Base-by-base conservation (phyloP, 192 early-diverging fungal species). In the Coemansia sp. region DNA sequence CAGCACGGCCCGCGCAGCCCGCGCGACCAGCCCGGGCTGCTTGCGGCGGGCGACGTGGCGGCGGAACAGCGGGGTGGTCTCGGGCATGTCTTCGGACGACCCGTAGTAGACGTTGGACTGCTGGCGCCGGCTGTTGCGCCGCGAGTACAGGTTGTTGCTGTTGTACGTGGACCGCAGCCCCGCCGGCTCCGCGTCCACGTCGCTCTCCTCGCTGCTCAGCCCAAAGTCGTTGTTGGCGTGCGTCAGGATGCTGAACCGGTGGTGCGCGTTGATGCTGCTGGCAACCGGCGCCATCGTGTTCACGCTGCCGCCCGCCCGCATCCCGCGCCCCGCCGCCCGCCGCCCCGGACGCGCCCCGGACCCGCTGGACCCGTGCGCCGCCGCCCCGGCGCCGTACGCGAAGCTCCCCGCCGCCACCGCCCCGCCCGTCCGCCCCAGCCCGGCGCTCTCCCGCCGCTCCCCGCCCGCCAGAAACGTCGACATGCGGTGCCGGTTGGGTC, bases 31-130 rank as follows among this genome's bases (percentile, higher is more conserved):
- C 45, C 58, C 51, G 46, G 40, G 40, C 56, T 61, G 66, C 62
- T 69, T 76, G 54, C 72, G 72, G 50, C 62, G 72, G 15, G 64
- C 48, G 12, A 39, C 38, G 58, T 69, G 70, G 4, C 77, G 63
- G 12, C 77, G 66, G 43, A 79, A 79, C 43, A 79, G 40, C 20
- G 77, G 77, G 32, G 71, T 62, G 12, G 77, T 64, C 47, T 79
- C 77, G 30, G 66, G 65, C 51, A 73, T 40, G 12, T 79, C 77
- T 40, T 79, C 77, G 10, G 69, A 62, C 37, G 77, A 73, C 11
- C 70, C 77, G 40, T 70, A 79, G 55, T 76, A 76, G 5, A 64
- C 58, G 32, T 63, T 62, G 16, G 71, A 56, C 43, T 76, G 71
- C 43, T 63, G 56, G 36, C 72, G 61, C 18, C 66, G 56, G 47